Conservation (phyloP, 306 rosid species). For the Gleditsia sinensis region DNA sequence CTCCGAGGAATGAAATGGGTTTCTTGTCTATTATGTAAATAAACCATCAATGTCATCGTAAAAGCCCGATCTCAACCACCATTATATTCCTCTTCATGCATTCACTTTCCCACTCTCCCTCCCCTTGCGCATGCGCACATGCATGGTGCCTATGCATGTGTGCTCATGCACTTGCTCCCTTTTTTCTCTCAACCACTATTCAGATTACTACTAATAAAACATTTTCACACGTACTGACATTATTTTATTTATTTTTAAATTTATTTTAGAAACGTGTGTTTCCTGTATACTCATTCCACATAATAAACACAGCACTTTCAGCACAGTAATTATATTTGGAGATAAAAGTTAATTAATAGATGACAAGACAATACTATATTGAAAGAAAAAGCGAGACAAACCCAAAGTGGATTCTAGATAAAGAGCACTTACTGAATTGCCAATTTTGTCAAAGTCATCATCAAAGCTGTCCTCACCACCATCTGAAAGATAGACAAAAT, state of each 20-base stretch:
- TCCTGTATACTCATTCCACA: neutral
- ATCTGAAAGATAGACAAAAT: conserved; percentile 42
- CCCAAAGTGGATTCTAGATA: neutral
- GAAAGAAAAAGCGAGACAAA: neutral
- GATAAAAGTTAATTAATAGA: neutral
- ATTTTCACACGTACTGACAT: neutral
- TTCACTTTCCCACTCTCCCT: too few species aligned
- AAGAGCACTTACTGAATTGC: conserved; percentile 51
- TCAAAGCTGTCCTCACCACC: conserved; percentile 63
- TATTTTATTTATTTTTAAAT: neutral
- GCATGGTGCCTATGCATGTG: too few species aligned
- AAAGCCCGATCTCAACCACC: neutral
- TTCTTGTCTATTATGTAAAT: too few species aligned
- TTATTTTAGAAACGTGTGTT: neutral
- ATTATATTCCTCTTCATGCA: neutral
- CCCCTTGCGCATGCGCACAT: too few species aligned
- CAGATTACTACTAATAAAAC: neutral
- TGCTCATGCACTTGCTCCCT: neutral
- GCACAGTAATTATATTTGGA: neutral
- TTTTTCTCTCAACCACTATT: neutral
- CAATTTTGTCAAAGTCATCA: conserved; percentile 77
- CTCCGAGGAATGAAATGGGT: too few species aligned
- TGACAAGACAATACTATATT: neutral
- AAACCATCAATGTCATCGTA: neutral
- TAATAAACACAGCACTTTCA: neutral